phyloP scores from a whole-genome alignment of 345 rosid species.

The Pugionium dolabratum region DNA sequence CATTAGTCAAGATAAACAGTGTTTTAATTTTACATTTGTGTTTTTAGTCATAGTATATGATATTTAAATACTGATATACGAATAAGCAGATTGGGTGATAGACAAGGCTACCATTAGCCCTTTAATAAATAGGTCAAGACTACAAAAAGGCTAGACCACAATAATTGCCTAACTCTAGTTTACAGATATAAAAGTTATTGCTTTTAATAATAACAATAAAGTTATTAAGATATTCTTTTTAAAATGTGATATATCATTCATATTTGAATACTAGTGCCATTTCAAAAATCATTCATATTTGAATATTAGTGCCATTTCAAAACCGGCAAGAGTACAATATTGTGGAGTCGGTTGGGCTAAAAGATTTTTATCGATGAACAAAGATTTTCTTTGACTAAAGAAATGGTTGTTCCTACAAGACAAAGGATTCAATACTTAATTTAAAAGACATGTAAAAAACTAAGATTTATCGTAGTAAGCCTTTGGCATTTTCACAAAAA shows the following conservation, averaged over 20 bases:
- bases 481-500: too few species aligned
- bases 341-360: not conserved
- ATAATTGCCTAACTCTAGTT: conserved; percentile 10
- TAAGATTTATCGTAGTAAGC: too few species aligned
- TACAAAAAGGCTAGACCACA: conserved; percentile 32
- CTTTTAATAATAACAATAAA: not conserved
- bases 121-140: conserved; percentile 28
- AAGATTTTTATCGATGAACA: not conserved
- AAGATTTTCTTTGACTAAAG: not conserved
- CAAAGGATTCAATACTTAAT: too few species aligned
- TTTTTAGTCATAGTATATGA: not conserved
- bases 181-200: not conserved
- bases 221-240: not conserved
- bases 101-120: conserved; percentile 35
- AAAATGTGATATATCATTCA: not conserved
- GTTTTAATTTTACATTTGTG: not conserved
- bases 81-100: conserved; percentile 17
- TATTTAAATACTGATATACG: conserved; percentile 4
- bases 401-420: too few species aligned
- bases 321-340: not conserved
- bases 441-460: too few species aligned
- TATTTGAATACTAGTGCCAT: not conserved
- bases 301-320: not conserved
- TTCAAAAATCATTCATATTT: not conserved
- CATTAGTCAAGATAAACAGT: conserved; percentile 1